These are phyloP conservation scores for Boechera stricta DNA, from an alignment of 345 rosid genomes.

Conservation along the genomic window DNA sequence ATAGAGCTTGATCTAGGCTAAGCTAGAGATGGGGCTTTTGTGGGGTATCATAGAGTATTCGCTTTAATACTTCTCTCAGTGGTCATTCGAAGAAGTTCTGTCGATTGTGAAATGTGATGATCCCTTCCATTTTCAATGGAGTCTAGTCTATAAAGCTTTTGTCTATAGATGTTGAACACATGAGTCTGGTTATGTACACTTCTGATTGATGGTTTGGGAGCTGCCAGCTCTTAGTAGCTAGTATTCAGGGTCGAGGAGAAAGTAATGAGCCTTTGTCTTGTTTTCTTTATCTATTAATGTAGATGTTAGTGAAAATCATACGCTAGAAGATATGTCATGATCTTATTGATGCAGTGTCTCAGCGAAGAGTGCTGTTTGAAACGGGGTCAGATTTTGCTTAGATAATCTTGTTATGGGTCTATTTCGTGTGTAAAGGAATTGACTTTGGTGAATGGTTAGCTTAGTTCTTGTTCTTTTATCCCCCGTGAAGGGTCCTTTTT, in stretches of 20 bases:
- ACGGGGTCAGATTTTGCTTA: neutral
- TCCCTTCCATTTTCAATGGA: constrained; percentile 2
- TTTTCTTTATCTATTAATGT: neutral
- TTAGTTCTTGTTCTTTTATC: constrained; percentile 7
- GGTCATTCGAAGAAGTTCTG: neutral
- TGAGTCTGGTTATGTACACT: constrained; percentile 18
- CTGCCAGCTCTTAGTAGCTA: neutral
- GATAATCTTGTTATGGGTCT: neutral
- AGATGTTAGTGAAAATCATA: neutral
- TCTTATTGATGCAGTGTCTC: constrained; percentile 1
- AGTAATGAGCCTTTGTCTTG: constrained; percentile 13
- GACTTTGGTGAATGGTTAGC: neutral
- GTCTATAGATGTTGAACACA: neutral
- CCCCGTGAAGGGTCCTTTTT: neutral
- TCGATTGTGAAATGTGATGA: neutral
- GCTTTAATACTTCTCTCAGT: neutral
- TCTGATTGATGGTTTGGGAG: neutral
- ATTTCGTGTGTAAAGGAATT: neutral
- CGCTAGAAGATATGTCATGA: neutral
- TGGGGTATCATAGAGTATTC: constrained; percentile 7
- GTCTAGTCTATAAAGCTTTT: neutral
- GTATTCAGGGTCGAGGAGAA: neutral
- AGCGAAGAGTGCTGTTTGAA: neutral
- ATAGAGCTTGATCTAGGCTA: constrained; percentile 4
- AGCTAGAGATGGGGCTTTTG: constrained; percentile 3